Percentiles rank a stretch among this genome's conserved stretches.
Conservation (phyloP, 2,329 filamentous ascomycete species). For the Cordyceps cateniannulata region DNA sequence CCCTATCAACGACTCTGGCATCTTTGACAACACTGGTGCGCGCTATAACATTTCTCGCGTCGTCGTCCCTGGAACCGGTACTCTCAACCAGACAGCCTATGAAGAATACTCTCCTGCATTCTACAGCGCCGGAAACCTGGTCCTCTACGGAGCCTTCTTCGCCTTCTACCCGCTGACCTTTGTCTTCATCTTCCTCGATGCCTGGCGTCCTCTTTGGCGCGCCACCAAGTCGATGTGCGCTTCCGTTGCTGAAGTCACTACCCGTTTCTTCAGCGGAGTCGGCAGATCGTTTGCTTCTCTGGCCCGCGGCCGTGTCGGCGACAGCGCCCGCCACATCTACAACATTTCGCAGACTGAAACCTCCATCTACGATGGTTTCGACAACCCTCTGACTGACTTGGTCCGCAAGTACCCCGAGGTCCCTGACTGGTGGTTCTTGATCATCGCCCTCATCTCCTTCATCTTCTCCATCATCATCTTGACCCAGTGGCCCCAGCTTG, state of each 20-base stretch:
- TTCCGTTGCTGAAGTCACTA: background rate
- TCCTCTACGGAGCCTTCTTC: conserved; percentile 26
- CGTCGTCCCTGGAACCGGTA: conserved; percentile 25
- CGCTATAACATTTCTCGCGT: conserved; percentile 37
- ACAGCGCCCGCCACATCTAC: conserved; percentile 26
- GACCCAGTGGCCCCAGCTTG: conserved; percentile 20
- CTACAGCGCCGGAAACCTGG: conserved; percentile 24
- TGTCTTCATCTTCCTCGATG: conserved; percentile 29
- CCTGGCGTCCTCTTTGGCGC: conserved; percentile 20
- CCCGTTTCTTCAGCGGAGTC: conserved; percentile 10
- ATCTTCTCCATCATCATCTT: conserved; percentile 28
- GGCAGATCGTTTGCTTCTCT: conserved; percentile 23
- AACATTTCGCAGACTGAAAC: conserved; percentile 30
- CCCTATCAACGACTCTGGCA: conserved; percentile 40
- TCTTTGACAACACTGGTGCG: conserved; percentile 38
- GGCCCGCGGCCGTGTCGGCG: conserved; percentile 29
- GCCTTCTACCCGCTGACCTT: conserved; percentile 28
- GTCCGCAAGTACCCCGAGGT: conserved; percentile 40
- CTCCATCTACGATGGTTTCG: conserved; percentile 35
- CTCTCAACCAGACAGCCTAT: conserved; percentile 23
- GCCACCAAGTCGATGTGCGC: conserved; percentile 6
- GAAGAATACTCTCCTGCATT: conserved; percentile 29
- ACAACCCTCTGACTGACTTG: conserved; percentile 34
- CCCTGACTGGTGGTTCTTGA: conserved; percentile 40
- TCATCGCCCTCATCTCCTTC: conserved; percentile 23